These are phyloP conservation scores for Penicillium brevicompactum DNA, from an alignment of 2,329 filamentous ascomycete genomes.

Conservation along the genomic window DNA sequence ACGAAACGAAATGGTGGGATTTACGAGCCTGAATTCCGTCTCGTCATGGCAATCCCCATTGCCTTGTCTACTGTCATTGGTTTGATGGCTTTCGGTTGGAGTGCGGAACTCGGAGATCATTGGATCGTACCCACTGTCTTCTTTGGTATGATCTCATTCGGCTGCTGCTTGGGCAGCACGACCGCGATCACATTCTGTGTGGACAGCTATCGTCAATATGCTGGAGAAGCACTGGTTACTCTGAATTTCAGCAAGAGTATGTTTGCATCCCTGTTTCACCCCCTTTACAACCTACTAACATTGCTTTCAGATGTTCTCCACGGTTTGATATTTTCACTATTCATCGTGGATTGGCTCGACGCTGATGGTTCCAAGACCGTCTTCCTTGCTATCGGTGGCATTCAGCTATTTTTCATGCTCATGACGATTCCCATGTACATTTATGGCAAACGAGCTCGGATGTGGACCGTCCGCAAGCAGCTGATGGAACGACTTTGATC, in stretches of 20 bases:
- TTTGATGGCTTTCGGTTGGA: constrained; percentile 97
- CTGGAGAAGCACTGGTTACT: constrained; percentile 90
- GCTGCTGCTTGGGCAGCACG: constrained; percentile 85
- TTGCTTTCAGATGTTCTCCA: constrained; percentile 69
- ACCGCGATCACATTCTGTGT: constrained; percentile 93
- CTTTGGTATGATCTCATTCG: constrained; percentile 89
- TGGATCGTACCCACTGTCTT: constrained; percentile 95
- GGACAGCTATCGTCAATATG: constrained; percentile 90
- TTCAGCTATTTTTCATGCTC: constrained; percentile 75
- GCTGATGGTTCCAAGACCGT: constrained; percentile 73
- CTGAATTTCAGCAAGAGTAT: constrained; percentile 88
- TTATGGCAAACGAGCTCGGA: constrained; percentile 83
- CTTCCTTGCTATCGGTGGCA: constrained; percentile 80
- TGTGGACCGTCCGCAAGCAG: constrained; percentile 90
- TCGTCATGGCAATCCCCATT: constrained; percentile 84
- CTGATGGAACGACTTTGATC: constrained; percentile 76
- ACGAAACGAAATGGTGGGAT: constrained; percentile 83
- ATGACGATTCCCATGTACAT: constrained; percentile 90
- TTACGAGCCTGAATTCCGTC: constrained; percentile 91
- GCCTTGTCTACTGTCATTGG: constrained; percentile 77
- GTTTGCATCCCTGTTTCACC: constrained; percentile 21
- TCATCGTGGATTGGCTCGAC: constrained; percentile 83
- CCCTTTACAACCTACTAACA: constrained; percentile 10
- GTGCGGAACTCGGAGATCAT: constrained; percentile 68
- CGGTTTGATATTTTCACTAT: constrained; percentile 83